Base-by-base conservation (phyloP, 2,329 filamentous ascomycete genomes). In the Microsporum ferrugineum region DNA sequence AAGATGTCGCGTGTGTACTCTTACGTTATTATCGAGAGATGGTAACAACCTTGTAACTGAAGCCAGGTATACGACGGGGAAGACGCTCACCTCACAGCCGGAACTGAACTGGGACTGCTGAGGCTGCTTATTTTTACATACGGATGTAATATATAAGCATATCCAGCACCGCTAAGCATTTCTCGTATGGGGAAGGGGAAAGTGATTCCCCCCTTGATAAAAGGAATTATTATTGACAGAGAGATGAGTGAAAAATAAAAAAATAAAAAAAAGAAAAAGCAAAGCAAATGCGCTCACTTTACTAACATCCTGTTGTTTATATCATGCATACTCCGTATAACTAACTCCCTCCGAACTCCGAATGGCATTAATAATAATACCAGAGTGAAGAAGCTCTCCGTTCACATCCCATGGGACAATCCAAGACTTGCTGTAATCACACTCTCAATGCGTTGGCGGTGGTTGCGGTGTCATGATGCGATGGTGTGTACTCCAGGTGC, bases 211-310 rank as follows among this genome's bases (percentile, higher is more conserved):
- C 49, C 49, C 49, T 53, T 53, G 27, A 31, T 53, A 53, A 53
- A 53, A 53, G 49, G 49, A 53, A 53, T 53, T 53, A 53, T 53
- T 51, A 27, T 51, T 29, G n/a, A 51, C 45, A 51, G 45, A n/a
- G 17, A 31, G 7, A 33, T 12, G 29, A 27, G 47, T 1, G 3
- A 17, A 34, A 53, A 53, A 53, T 27, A n/a, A 53, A 31, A 31
- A 51, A 31, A n/a, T 5, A 49, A 27, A 23, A 7, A 7, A 29
- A 7, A 34, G 12, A 33, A 3, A 27, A 53, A 33, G 17, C n/a
- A 49, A 51, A 51, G 17, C 17, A 51, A 27, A 51, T 51, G 17
- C 45, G 23, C 45, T 51, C n/a, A 12, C 17, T 8, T 29, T 27
- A 31, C 17, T 12, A 10, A 29, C 17, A 23, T 27, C 12, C 4